These are phyloP conservation scores for Lignosus rhinocerotis DNA, from an alignment of 1,284 basidiomycete genomes.

Conservation along the genomic window DNA sequence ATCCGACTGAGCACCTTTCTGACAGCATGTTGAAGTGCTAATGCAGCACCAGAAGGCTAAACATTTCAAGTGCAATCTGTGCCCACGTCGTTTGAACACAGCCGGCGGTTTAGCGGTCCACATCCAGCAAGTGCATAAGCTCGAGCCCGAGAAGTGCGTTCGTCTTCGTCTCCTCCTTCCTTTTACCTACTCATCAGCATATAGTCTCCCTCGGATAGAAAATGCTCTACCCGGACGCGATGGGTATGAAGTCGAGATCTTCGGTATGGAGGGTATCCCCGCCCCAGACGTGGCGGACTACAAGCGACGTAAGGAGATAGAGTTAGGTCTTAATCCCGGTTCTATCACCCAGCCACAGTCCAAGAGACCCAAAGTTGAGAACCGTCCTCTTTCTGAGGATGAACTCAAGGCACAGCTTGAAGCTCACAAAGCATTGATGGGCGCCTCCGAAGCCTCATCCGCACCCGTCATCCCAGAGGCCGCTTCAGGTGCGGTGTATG, in stretches of 20 bases:
- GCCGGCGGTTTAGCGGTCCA: constrained; percentile 98
- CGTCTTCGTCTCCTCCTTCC: not conserved
- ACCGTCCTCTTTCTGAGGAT: constrained; percentile 78
- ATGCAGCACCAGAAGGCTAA: constrained; percentile 99
- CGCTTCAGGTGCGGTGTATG: constrained; percentile 58
- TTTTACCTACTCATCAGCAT: constrained; percentile 6
- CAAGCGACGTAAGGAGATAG: constrained; percentile 91
- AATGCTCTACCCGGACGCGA: constrained; percentile 96
- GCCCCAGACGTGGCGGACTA: constrained; percentile 93
- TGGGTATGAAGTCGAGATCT: constrained; percentile 98
- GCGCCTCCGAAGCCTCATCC: constrained; percentile 46
- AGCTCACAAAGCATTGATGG: constrained; percentile 93
- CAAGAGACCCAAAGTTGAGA: constrained; percentile 85
- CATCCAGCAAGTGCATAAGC: constrained; percentile 98
- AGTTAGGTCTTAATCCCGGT: constrained; percentile 82
- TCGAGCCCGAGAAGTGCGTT: constrained; percentile 91
- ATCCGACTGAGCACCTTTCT: not conserved
- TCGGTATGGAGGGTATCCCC: constrained; percentile 99
- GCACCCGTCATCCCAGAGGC: constrained; percentile 37
- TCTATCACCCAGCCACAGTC: constrained; percentile 75
- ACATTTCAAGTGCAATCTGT: constrained; percentile 97
- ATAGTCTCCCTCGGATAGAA: constrained; percentile 80
- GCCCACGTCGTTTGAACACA: constrained; percentile 93
- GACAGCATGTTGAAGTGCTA: constrained; percentile 60
- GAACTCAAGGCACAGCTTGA: constrained; percentile 85